phyloP scores from a whole-genome alignment of 2,329 filamentous ascomycete genomes.

The Ophiocordyceps unilateralis region DNA sequence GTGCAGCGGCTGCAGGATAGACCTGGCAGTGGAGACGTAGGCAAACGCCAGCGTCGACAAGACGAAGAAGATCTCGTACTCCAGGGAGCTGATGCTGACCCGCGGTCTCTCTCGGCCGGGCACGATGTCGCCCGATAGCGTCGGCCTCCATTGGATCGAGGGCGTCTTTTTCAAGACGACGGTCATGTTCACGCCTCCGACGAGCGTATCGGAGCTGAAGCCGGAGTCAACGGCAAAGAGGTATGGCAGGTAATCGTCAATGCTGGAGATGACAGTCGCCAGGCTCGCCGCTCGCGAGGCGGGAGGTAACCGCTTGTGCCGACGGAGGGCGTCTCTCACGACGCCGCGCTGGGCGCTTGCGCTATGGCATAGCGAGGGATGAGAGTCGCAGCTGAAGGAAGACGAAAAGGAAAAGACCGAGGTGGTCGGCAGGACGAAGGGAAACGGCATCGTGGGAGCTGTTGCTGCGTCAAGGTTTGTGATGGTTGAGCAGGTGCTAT shows the following conservation, averaged over 20 bases:
- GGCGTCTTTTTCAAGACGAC: constrained; percentile 44
- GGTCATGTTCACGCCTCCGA: constrained; percentile 43
- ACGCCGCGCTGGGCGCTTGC: constrained; percentile 73
- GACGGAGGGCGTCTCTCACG: constrained; percentile 69
- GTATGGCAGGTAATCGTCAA: constrained; percentile 71
- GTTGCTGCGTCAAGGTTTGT: not conserved
- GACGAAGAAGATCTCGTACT: constrained; percentile 69
- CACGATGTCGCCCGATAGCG: constrained; percentile 47
- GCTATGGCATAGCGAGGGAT: constrained; percentile 72
- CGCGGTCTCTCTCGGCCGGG: constrained; percentile 47
- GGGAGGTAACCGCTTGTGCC: constrained; percentile 70
- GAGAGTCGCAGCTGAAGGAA: constrained; percentile 60
- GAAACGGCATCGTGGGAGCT: constrained; percentile 60
- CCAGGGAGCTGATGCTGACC: constrained; percentile 54
- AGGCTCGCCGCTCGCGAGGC: constrained; percentile 55
- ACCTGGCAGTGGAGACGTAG: constrained; percentile 54
- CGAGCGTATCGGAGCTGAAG: constrained; percentile 29
- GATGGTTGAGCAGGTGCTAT: not conserved
- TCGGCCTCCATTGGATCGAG: constrained; percentile 71
- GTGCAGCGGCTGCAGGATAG: constrained; percentile 57
- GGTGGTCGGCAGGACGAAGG: constrained; percentile 76
- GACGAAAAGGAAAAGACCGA: constrained; percentile 70
- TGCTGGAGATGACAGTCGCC: constrained; percentile 45
- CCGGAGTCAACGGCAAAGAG: constrained; percentile 62
- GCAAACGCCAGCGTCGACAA: constrained; percentile 62